Conservation (phyloP, 805 yeast genomes). For the Starmera dryadoides region DNA sequence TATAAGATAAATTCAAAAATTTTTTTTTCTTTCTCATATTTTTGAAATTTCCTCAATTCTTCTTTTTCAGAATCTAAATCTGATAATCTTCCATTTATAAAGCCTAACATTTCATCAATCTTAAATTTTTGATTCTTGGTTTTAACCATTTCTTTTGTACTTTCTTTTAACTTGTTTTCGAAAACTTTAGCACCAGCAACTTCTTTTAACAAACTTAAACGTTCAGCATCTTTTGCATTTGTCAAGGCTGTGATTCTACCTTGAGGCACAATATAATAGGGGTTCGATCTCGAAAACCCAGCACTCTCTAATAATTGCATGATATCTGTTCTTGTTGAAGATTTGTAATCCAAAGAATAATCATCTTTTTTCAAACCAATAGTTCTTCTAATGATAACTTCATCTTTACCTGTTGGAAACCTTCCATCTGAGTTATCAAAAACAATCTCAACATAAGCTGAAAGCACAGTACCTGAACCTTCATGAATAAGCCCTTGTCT, state of each 20-base stretch:
- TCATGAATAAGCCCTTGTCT: constrained; percentile 84
- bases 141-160: constrained; percentile 69
- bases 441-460: constrained; percentile 86
- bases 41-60: constrained; percentile 66
- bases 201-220: constrained; percentile 73
- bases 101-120: constrained; percentile 64
- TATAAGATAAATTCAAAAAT: constrained; percentile 66
- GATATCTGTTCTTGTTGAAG: constrained; percentile 74
- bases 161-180: constrained; percentile 73
- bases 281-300: constrained; percentile 85
- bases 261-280: constrained; percentile 95
- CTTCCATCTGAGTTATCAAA: constrained; percentile 78
- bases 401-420: constrained; percentile 48
- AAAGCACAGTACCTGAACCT: constrained; percentile 84
- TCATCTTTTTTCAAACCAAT: constrained; percentile 93
- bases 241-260: constrained; percentile 86
- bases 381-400: constrained; percentile 75
- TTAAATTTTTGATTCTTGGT: constrained; percentile 64
- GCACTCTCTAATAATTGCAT: constrained; percentile 82
- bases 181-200: constrained; percentile 94
- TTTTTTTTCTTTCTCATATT: constrained; percentile 59
- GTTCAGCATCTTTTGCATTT: constrained; percentile 79
- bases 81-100: constrained; percentile 61
- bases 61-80: constrained; percentile 78
- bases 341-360: constrained; percentile 72